A percentile compares a stretch with the other conserved stretches of the same genome.
These are phyloP conservation scores for Tribonema minus DNA, from an alignment of 108 stramenopile species.

Conservation along the genomic window DNA sequence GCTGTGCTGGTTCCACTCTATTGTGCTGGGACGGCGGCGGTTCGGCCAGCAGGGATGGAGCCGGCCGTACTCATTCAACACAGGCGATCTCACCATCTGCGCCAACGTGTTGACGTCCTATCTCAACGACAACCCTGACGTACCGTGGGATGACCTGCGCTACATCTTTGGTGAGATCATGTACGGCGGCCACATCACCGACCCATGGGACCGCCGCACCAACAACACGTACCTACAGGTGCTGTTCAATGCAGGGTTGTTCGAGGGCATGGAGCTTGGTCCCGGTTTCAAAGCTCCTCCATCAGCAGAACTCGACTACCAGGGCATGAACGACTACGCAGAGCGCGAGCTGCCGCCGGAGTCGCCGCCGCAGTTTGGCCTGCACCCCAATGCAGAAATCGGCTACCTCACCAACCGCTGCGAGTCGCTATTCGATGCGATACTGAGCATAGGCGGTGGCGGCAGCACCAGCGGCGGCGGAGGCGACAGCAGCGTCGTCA, in stretches of 20 bases:
- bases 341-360: constrained; percentile 63
- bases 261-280: constrained; percentile 60
- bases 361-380: constrained; percentile 67
- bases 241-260: constrained; percentile 46
- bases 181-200: constrained; percentile 80
- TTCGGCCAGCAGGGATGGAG: constrained; percentile 77
- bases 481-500: constrained; percentile 31
- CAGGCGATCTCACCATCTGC: constrained; percentile 67
- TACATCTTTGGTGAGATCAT: constrained; percentile 82
- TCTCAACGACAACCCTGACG: constrained; percentile 60
- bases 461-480: constrained; percentile 49
- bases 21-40: constrained; percentile 68
- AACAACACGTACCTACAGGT: constrained; percentile 66
- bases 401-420: constrained; percentile 65
- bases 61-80: constrained; percentile 69
- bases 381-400: constrained; percentile 76
- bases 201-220: constrained; percentile 75
- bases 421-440: constrained; percentile 58
- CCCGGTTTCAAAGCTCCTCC: constrained; percentile 68
- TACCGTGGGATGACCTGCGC: constrained; percentile 75
- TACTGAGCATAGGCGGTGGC: constrained; percentile 57
- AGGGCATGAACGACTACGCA: constrained; percentile 62
- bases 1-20: constrained; percentile 75
- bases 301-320: constrained; percentile 55
- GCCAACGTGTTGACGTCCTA: constrained; percentile 64